phyloP scores from a whole-genome alignment of 2,329 filamentous ascomycete genomes.

The Mycogone perniciosa region DNA sequence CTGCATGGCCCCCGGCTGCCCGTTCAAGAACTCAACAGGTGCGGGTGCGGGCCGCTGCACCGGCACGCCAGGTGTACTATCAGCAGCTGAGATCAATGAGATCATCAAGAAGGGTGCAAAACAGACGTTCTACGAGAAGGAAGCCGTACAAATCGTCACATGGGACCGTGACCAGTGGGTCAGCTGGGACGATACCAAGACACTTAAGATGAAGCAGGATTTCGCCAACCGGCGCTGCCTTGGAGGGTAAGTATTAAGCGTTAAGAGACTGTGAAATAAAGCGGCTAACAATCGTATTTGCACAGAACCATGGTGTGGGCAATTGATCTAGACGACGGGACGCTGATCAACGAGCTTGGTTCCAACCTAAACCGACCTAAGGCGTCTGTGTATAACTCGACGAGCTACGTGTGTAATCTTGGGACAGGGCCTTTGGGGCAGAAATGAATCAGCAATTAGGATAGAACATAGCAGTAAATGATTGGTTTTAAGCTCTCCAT shows the following conservation, averaged over 20 bases:
- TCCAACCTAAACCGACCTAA: no score
- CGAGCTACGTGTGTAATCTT: no score
- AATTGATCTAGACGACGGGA: constrained; percentile 22
- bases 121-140: constrained; percentile 19
- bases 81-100: constrained; percentile 26
- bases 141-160: constrained; percentile 26
- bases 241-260: not conserved
- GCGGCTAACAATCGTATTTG: no score
- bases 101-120: constrained; percentile 20
- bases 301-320: constrained; percentile 24
- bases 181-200: constrained; percentile 29
- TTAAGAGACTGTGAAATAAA: no score
- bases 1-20: constrained; percentile 25
- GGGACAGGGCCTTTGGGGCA: no score
- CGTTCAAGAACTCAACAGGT: constrained; percentile 18
- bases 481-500: no score
- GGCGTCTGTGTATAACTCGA: no score
- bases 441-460: no score
- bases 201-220: constrained; percentile 28
- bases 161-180: constrained; percentile 33
- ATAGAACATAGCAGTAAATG: no score
- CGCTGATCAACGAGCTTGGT: not conserved
- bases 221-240: constrained; percentile 18
- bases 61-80: constrained; percentile 23
- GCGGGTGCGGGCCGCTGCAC: constrained; percentile 25